Conservation (phyloP, 352 stramenopile genomes). For the Phytophthora kernoviae region DNA sequence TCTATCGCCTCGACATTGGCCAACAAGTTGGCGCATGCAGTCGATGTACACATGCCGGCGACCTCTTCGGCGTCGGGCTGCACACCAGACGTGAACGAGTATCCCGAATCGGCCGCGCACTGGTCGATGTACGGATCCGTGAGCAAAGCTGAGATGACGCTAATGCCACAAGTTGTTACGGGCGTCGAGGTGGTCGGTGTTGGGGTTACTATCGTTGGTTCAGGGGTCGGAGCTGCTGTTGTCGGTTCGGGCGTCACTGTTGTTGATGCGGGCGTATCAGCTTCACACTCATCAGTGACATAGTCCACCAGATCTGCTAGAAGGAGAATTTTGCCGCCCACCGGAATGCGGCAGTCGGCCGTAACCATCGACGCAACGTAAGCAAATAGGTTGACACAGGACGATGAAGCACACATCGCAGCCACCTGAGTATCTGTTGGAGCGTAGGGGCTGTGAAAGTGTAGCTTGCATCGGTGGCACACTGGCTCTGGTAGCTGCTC, state of each 20-base stretch:
- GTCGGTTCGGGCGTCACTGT: conserved; percentile 1
- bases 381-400: conserved; percentile 25
- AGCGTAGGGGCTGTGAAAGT: conserved; percentile 19
- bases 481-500: conserved; percentile 23
- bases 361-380: conserved; percentile 17
- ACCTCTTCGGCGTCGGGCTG: conserved; percentile 19
- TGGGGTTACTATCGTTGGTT: conserved; percentile 7
- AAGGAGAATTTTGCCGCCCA: conserved; percentile 31
- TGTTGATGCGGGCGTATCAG: neutral
- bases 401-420: conserved; percentile 28
- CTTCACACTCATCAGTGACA: conserved; percentile 8
- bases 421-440: conserved; percentile 18
- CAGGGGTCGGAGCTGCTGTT: conserved; percentile 1
- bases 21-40: conserved; percentile 20
- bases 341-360: conserved; percentile 22
- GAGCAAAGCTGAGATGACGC: conserved; percentile 13
- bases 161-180: conserved; percentile 15
- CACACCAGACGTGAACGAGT: conserved; percentile 26
- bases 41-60: conserved; percentile 25
- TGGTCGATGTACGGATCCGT: conserved; percentile 25
- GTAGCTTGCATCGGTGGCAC: conserved; percentile 26
- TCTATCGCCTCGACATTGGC: conserved; percentile 24
- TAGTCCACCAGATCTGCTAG: conserved; percentile 31
- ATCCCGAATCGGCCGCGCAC: conserved; percentile 25
- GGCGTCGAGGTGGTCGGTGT: conserved; percentile 15